Conservation (phyloP, 108 stramenopile species). For the Cyclostephanos invisitatus region DNA sequence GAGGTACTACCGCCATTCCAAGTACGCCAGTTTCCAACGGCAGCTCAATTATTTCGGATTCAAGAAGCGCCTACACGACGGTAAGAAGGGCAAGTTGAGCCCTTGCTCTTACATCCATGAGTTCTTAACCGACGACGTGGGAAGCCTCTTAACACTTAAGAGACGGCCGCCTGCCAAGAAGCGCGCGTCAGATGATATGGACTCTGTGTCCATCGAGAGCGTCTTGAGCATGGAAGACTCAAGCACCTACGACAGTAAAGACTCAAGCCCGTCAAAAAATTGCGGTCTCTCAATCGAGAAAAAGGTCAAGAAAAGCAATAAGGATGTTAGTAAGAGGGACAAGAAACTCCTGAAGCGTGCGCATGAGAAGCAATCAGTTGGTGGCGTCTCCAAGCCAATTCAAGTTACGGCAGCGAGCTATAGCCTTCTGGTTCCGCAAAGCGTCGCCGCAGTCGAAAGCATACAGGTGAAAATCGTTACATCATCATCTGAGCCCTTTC, state of each 20-base stretch:
- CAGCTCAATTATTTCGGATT: conserved; percentile 55
- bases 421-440: neutral
- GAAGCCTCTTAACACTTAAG: conserved; percentile 45
- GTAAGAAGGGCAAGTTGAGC: conserved; percentile 53
- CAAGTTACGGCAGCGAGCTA: conserved; percentile 23
- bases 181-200: conserved; percentile 1
- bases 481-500: neutral
- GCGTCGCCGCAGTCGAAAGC: neutral
- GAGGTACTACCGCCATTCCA: conserved; percentile 51
- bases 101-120: conserved; percentile 55
- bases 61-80: conserved; percentile 43
- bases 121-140: conserved; percentile 29
- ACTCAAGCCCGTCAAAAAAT: neutral
- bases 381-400: neutral
- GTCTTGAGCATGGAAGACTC: conserved; percentile 6
- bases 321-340: conserved; percentile 4
- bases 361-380: conserved; percentile 3
- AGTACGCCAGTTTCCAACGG: conserved; percentile 49
- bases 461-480: neutral
- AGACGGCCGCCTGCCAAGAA: conserved; percentile 35
- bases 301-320: conserved; percentile 8
- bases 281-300: conserved; percentile 9
- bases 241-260: neutral
- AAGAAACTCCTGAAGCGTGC: neutral
- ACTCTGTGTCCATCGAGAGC: conserved; percentile 1